Conservation (phyloP, 139 green algal genomes). For the Chara braunii region DNA sequence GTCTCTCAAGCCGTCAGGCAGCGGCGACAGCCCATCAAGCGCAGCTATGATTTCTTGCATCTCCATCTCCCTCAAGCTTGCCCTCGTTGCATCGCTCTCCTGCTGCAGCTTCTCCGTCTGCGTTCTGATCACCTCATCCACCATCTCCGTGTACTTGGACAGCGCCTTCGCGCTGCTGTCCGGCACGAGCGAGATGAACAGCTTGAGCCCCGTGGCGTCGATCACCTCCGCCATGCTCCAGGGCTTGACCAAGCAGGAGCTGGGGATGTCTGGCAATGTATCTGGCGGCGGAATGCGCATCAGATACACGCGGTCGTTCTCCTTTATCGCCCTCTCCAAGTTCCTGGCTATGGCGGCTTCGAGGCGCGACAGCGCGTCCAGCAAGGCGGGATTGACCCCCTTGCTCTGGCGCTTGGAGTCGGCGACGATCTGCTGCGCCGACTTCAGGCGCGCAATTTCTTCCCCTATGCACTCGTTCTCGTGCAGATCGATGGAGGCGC, state of each 20-base stretch:
- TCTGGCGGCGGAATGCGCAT: slow-evolving; percentile 23
- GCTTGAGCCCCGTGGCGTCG: slow-evolving; percentile 20
- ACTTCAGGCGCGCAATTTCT: slow-evolving; percentile 39
- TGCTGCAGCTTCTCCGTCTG: slow-evolving; percentile 49
- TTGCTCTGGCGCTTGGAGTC: slow-evolving; percentile 29
- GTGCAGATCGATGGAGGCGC: slow-evolving; percentile 21
- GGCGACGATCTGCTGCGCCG: slow-evolving; percentile 10
- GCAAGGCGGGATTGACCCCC: slow-evolving; percentile 18
- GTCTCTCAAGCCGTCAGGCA: slow-evolving; percentile 63
- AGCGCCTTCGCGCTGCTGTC: slow-evolving; percentile 36
- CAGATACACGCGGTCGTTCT: slow-evolving; percentile 42
- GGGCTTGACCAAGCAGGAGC: slow-evolving; percentile 16
- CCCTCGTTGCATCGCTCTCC: slow-evolving; percentile 71
- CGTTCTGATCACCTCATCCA: slow-evolving; percentile 66
- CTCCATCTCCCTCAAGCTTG: slow-evolving; percentile 60
- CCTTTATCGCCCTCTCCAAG: slow-evolving; percentile 30
- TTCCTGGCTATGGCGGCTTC: slow-evolving; percentile 18
- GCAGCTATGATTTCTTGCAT: slow-evolving; percentile 50
- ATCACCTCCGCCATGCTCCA: slow-evolving; percentile 2
- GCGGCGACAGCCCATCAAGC: slow-evolving; percentile 21
- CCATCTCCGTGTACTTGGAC: slow-evolving; percentile 59
- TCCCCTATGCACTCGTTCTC: slow-evolving; percentile 29
- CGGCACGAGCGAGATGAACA: slow-evolving; percentile 36
- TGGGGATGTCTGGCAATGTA: slow-evolving; percentile 9
- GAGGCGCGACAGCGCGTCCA: slow-evolving; percentile 32